Evolutionary conservation across 2,329 filamentous ascomycete genomes (phyloP), one percentile per base, ranked within the genome.

Genomic region (Dichotomopilus funicola): DNA sequence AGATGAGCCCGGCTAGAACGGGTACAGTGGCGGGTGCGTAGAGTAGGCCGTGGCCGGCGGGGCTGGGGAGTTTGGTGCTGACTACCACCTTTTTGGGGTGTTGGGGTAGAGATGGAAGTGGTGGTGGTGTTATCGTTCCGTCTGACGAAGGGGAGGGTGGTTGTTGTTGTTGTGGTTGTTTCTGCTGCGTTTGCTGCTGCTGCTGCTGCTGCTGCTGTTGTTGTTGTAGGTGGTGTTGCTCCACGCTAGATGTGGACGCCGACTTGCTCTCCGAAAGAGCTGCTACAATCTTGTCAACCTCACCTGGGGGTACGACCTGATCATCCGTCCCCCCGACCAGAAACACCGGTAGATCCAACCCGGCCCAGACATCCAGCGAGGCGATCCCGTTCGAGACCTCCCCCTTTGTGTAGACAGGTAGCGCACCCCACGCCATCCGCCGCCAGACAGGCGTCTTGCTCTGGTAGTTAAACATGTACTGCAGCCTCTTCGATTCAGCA

Each of bases 381-480:
- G 90, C 86, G 7, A 95, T 69, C 0, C 89, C 89, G 3, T 85
- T 83, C 7, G 68, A 66, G 0, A 81, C 70, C 33, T 75, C 68
- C 1, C 78, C 81, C 6, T 75, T 66, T 3, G 76, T 68, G 56
- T 85, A 86, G 0, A 69, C 71, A 0, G 89, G 86, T 31, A 94
- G 75, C 50, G 78, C 77, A 0, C 91, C 89, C 69, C 78, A 83
- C 0, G 86, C 85, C 83, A 95, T 91, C 41, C 90, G 83, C 61
- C 88, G 82, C 80, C 89, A 96, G 0, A 94, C 88, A 0, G 86
- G 78, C 0, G 91, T 94, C 61, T 79, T 83, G 60, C 89, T 96
- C 68, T 96, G 90, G 57, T 80, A 78, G 68, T 97, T 97, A 72
- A 86, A 92, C 3, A 80, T 79, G 55, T 86, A 70, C 68, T 92